phyloP scores from a whole-genome alignment of 2,329 filamentous ascomycete genomes.

The Sclerotinia minor region DNA sequence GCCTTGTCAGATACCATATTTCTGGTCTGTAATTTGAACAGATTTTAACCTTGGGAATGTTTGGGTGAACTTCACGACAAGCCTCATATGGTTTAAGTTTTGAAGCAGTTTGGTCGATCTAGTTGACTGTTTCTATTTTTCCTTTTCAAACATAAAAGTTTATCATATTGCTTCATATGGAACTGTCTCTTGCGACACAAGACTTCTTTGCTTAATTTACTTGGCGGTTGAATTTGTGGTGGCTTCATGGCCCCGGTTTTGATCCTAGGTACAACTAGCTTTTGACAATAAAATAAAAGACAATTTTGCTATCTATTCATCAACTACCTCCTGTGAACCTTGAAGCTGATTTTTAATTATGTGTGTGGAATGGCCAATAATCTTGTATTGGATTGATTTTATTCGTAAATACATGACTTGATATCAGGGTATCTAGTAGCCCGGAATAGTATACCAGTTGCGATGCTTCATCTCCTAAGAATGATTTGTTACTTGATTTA shows the following conservation, averaged over 20 bases:
- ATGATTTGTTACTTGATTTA: too few species aligned
- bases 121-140: slow-evolving; percentile 23
- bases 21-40: slow-evolving; percentile 22
- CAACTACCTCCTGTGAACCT: neutral
- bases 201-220: slow-evolving; percentile 15
- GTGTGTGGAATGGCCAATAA: neutral
- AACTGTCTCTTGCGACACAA: slow-evolving; percentile 10
- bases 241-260: slow-evolving; percentile 26
- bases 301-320: slow-evolving; percentile 10
- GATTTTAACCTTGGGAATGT: slow-evolving; percentile 19
- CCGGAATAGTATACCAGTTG: too few species aligned
- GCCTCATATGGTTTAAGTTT: slow-evolving; percentile 26
- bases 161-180: slow-evolving; percentile 15
- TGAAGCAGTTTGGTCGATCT: slow-evolving; percentile 30
- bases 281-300: slow-evolving; percentile 18
- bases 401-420: neutral
- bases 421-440: too few species aligned
- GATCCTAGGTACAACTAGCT: slow-evolving; percentile 23
- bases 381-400: neutral
- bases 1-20: slow-evolving; percentile 16
- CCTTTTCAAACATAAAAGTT: slow-evolving; percentile 5
- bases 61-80: slow-evolving; percentile 24
- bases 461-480: too few species aligned
- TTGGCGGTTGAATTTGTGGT: slow-evolving; percentile 19
- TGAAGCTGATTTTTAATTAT: neutral